Conservation (phyloP, 805 yeast genomes). For the Starmerella cellae region DNA sequence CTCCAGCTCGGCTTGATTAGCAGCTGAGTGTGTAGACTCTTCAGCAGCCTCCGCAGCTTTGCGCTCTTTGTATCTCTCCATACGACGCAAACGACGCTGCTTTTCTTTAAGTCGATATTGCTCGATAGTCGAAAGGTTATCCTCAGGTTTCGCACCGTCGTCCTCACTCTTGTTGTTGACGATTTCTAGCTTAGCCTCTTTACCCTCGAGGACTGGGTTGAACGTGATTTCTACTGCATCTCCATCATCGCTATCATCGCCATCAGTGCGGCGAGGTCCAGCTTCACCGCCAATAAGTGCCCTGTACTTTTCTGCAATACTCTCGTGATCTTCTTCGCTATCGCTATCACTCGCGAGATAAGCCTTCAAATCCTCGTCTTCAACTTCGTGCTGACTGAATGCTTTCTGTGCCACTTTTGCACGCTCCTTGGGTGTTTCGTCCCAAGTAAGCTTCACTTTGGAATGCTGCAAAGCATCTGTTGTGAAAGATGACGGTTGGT, state of each 20-base stretch:
- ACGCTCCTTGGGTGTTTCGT: slow-evolving; percentile 91
- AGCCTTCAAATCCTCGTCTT: slow-evolving; percentile 60
- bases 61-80: slow-evolving; percentile 56
- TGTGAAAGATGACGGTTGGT: slow-evolving; percentile 68
- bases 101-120: slow-evolving; percentile 76
- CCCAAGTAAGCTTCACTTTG: slow-evolving; percentile 94
- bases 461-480: slow-evolving; percentile 96
- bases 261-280: slow-evolving; percentile 18
- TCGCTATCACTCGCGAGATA: slow-evolving; percentile 32
- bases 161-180: slow-evolving; percentile 3
- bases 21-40: slow-evolving; percentile 29
- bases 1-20: slow-evolving; percentile 59
- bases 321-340: slow-evolving; percentile 15
- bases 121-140: slow-evolving; percentile 63
- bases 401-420: slow-evolving; percentile 60
- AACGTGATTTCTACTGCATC: slow-evolving; percentile 93
- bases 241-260: slow-evolving; percentile 34
- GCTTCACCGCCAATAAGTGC: slow-evolving; percentile 13
- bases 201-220: slow-evolving; percentile 65
- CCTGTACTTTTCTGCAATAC: slow-evolving; percentile 19
- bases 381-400: slow-evolving; percentile 61
- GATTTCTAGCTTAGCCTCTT: slow-evolving; percentile 25
- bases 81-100: slow-evolving; percentile 78
- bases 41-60: slow-evolving; percentile 38
- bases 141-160: slow-evolving; percentile 26